Percentiles rank a stretch among this genome's conserved stretches.
Evolutionary conservation across 805 yeast genomes (phyloP).

Genomic region (Sugiyamaella mastotermitis): DNA sequence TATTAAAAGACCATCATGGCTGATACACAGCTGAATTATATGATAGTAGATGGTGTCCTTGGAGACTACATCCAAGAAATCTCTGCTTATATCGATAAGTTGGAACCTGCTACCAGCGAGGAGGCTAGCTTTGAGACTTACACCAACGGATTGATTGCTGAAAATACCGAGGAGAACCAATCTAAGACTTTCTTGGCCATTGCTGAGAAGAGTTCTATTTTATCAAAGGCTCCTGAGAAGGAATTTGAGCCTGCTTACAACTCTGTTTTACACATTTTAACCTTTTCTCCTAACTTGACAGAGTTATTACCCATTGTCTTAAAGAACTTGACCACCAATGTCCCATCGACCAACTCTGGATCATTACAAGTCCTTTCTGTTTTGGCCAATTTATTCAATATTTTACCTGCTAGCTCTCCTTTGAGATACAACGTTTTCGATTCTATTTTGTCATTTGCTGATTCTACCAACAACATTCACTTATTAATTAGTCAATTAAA

Average conservation of each 20-base stretch:
- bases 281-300: constrained; percentile 29
- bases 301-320: constrained; percentile 27
- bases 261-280: constrained; percentile 31
- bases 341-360: constrained; percentile 20
- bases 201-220: constrained; percentile 25
- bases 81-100: constrained; percentile 31
- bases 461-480: constrained; percentile 26
- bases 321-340: constrained; percentile 21
- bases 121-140: constrained; percentile 16
- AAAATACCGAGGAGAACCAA: constrained; percentile 19
- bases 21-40: constrained; percentile 21
- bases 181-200: constrained; percentile 27
- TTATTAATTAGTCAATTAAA: constrained; percentile 33
- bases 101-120: constrained; percentile 24
- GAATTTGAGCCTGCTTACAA: constrained; percentile 37
- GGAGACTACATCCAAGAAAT: constrained; percentile 32
- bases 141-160: constrained; percentile 22
- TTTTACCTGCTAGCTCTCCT: constrained; percentile 26
- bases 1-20: background rate
- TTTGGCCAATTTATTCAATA: constrained; percentile 35
- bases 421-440: constrained; percentile 28
- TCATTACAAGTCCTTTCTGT: constrained; percentile 29
- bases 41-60: constrained; percentile 34
- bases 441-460: constrained; percentile 31
- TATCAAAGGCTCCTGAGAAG: constrained; percentile 29